Evolutionary conservation across 345 rosid genomes (phyloP), one percentile per base, ranked within the genome.

Genomic region (Mallotus nudiflorus): DNA sequence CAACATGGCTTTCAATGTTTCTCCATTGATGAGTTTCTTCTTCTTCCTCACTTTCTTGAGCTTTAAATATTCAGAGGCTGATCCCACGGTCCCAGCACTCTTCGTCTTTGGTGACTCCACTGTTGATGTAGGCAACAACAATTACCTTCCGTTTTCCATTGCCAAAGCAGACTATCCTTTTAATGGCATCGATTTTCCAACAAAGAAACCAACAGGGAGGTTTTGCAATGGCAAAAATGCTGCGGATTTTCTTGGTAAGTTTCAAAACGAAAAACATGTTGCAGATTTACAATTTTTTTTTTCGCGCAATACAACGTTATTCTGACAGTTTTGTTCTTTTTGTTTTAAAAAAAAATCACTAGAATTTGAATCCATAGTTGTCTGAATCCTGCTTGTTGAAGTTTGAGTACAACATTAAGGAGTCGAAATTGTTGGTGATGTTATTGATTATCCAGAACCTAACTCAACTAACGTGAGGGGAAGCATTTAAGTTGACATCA

Each of bases 41-140:
- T 46, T 45, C 44, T 64, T 51, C 22, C 13, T n/a, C 49, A 16
- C 31, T 25, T 19, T 68, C 35, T 28, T 58, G 45, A 49, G 53
- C 52, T 46, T 61, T 46, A 50, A 50, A 29, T 62, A 4, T 20
- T 66, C 77, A 6, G 48, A 39, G 49, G 77, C 70, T 44, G 74
- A 75, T 42, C 46, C 4, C 42, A 79, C 68, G 80, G 89, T 79
- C 42, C 85, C 87, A 6, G 87, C 78, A 0, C 19, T 83, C 28
- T 85, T 62, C 40, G 79, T 81, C 60, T 79, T 85, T n/a, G 89
- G 89, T 19, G 89, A 85, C 66, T 85, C 89, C 8, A 62, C 75
- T 3, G 82, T 83, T 0, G 87, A 85, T 28, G 89, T 83, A 19
- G 89, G 89, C 19, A 85, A 85, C 81, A 85, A 85, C 74, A 77